Conservation (phyloP, 2,329 filamentous ascomycete species). For the Penicillium sp. region DNA sequence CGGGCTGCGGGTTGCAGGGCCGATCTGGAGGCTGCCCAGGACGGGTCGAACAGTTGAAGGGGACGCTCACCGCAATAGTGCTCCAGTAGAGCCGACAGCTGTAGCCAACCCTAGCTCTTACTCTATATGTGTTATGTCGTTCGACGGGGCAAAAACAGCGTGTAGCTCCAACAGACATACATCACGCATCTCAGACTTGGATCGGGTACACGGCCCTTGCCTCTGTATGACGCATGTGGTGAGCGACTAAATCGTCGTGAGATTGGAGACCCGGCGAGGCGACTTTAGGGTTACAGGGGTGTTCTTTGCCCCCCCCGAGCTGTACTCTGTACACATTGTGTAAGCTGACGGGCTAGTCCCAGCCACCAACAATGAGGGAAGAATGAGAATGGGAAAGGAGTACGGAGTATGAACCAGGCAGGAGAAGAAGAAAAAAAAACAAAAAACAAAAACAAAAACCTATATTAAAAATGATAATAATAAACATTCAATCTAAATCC, state of each 20-base stretch:
- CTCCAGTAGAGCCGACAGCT: background rate
- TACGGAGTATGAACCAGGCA: background rate
- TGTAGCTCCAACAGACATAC: background rate
- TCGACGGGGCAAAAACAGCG: background rate
- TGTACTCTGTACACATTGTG: background rate
- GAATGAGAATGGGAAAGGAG: too few relatives aligned
- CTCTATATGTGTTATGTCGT: too few relatives aligned
- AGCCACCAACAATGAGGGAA: background rate
- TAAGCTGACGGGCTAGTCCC: background rate
- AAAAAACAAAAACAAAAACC: background rate
- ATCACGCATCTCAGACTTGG: conserved; percentile 1
- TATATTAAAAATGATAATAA: too few relatives aligned
- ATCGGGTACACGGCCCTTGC: conserved; percentile 7
- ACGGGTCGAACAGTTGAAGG: background rate
- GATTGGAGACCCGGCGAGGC: conserved; percentile 5
- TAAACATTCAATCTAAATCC: too few relatives aligned
- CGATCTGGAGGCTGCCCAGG: background rate
- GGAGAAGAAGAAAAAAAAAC: background rate
- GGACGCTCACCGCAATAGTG: conserved; percentile 5
- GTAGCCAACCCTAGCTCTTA: background rate
- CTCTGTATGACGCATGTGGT: conserved; percentile 10
- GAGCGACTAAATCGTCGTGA: background rate
- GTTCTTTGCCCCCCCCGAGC: background rate
- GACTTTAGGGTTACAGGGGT: conserved; percentile 1
- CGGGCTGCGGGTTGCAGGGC: background rate